Conservation (phyloP, 495 filamentous ascomycete species). For the Tuber microsphaerosporum region DNA sequence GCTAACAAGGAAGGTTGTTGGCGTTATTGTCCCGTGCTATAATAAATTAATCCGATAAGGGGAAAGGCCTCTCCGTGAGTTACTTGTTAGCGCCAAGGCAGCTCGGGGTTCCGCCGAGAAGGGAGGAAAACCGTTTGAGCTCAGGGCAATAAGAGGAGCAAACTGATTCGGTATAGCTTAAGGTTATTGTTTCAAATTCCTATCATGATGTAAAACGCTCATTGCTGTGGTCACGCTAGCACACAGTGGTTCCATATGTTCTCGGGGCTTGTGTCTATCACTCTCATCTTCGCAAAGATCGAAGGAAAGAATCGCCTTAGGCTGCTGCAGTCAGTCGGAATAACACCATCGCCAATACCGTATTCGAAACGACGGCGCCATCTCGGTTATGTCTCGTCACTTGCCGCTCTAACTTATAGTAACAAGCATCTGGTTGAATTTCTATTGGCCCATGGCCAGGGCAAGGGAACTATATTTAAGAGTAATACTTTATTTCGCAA, state of each 20-base stretch:
- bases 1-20: not conserved
- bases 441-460: not conserved
- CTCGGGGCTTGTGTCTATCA: not conserved
- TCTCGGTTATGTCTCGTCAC: not conserved
- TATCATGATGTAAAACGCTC: not conserved
- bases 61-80: not conserved
- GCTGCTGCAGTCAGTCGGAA: not conserved
- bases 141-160: not conserved
- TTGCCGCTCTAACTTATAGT: not conserved
- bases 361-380: not conserved
- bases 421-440: not conserved
- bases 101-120: not conserved
- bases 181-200: not conserved
- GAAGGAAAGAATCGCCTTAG: not conserved
- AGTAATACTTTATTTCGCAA: not conserved
- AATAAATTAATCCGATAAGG: not conserved
- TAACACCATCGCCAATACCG: not conserved
- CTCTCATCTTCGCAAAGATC: not conserved
- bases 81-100: not conserved
- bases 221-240: not conserved
- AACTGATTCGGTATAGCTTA: not conserved
- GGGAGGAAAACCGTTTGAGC: not conserved
- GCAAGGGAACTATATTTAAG: not conserved
- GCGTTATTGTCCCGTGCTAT: not conserved
- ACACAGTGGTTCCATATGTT: not conserved